Conservation (phyloP, 768 basidiomycete genomes). For the Lactarius hatsudake region DNA sequence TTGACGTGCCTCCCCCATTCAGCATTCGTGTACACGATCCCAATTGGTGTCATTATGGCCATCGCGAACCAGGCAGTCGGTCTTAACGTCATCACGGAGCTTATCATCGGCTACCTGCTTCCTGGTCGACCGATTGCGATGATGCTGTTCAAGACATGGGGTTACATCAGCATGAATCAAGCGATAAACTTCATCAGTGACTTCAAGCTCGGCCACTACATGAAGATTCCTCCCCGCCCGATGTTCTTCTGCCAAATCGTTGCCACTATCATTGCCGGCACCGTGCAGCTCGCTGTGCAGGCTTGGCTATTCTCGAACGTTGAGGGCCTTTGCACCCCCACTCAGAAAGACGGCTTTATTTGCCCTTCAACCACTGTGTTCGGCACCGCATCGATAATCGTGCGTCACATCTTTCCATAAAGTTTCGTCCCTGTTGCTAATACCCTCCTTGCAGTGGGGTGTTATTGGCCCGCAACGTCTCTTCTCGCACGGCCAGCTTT, state of each 20-base stretch:
- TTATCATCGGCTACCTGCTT: constrained; percentile 78
- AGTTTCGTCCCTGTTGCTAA: background rate
- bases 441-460: constrained; percentile 1
- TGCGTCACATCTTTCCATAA: background rate
- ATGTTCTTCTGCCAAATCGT: constrained; percentile 72
- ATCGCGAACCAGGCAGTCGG: constrained; percentile 77
- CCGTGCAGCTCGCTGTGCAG: constrained; percentile 64
- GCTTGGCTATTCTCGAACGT: constrained; percentile 39
- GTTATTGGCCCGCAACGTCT: background rate
- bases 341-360: constrained; percentile 39
- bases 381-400: constrained; percentile 30
- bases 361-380: constrained; percentile 48
- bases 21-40: constrained; percentile 64
- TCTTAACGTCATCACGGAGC: constrained; percentile 70
- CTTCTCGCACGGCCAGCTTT: background rate
- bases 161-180: constrained; percentile 68
- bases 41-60: constrained; percentile 76
- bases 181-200: constrained; percentile 68
- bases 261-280: constrained; percentile 50
- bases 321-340: constrained; percentile 42
- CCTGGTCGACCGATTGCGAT: constrained; percentile 78
- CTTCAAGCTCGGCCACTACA: constrained; percentile 70
- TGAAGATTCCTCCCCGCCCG: constrained; percentile 70
- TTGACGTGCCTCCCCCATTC: background rate
- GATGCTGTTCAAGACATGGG: constrained; percentile 87